Evolutionary conservation across 2,329 filamentous ascomycete genomes (phyloP).

Genomic region (Botrytis cinerea): DNA sequence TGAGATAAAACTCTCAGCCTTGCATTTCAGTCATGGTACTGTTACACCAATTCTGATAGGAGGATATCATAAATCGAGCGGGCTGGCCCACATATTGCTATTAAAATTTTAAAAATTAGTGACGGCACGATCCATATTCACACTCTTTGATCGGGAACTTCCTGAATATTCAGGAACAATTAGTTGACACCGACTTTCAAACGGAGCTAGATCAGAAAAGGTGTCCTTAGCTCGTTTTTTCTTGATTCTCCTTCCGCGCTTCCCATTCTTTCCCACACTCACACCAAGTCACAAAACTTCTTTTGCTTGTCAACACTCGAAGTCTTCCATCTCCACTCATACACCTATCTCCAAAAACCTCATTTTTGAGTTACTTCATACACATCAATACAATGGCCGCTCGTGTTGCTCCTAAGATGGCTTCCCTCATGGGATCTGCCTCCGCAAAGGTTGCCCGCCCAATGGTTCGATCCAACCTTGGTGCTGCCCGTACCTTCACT

Average conservation of each 20-base stretch:
- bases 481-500: conserved; percentile 72
- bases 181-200: conserved; percentile 19
- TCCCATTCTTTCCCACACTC: conserved; percentile 20
- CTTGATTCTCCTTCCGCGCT: conserved; percentile 23
- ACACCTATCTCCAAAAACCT: conserved; percentile 26
- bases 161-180: conserved; percentile 10
- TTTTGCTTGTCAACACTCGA: conserved; percentile 21
- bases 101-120: neutral
- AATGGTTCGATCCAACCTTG: conserved; percentile 64
- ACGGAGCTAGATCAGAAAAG: conserved; percentile 19
- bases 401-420: conserved; percentile 76
- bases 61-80: neutral
- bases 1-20: conserved; percentile 16
- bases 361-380: conserved; percentile 27
- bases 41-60: neutral
- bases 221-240: conserved; percentile 22
- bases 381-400: conserved; percentile 73
- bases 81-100: conserved; percentile 13
- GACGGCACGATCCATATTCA: conserved; percentile 1
- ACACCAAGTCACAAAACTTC: conserved; percentile 20
- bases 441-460: conserved; percentile 75
- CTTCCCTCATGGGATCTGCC: conserved; percentile 63
- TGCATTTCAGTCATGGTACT: conserved; percentile 20
- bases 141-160: neutral
- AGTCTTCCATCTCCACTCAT: conserved; percentile 24